Evolutionary conservation across 2,329 filamentous ascomycete species (phyloP), one percentile per base, ranked within the genome.

Genomic region (Colletotrichum chrysophilum): DNA sequence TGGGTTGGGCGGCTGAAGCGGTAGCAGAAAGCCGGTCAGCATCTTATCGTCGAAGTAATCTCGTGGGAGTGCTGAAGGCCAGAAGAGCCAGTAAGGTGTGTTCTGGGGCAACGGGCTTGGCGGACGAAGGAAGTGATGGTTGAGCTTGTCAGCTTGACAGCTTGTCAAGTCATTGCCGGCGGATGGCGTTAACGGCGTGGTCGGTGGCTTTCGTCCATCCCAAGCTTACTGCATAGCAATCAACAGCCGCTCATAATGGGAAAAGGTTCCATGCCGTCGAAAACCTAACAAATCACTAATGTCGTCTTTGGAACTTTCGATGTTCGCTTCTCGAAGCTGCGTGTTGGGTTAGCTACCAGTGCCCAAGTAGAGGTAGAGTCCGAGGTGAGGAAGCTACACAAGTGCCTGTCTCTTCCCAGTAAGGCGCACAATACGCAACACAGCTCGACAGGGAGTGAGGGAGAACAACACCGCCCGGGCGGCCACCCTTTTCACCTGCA

Each of bases 401-500:
- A n/a, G 56, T 32, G 14, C 62, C 13, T 66, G 3, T 21, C 24
- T 30, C 36, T 64, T 64, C 61, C 61, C 16, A 43, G 32, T 36
- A 64, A 24, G n/a, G 61, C 30, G 43, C 43, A 7, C 43, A 12
- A 48, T 48, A 48, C 43, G 43, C 9, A 38, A 32, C n/a, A 48
- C 55, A 70, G 55, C 67, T 70, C 36, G 56, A 70, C 56, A 70
- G 67, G 65, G 71, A 52, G 43, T 13, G 43, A 52, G 43, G 43
- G 43, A 52, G 10, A 52, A 32, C 56, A 56, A 56, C 21, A 36
- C 43, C 48, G 28, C 64, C n/a, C 24, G 55, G 62, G 43, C 56
- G 34, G 43, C 48, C 70, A 55, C 43, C 74, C 56, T 69, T 70
- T 68, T 66, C 28, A 65, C 64, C 70, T 66, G 74, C 74, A 73